These are phyloP conservation scores for Solanum bulbocastanum DNA, from an alignment of 257 asterid genomes.

Conservation along the genomic window DNA sequence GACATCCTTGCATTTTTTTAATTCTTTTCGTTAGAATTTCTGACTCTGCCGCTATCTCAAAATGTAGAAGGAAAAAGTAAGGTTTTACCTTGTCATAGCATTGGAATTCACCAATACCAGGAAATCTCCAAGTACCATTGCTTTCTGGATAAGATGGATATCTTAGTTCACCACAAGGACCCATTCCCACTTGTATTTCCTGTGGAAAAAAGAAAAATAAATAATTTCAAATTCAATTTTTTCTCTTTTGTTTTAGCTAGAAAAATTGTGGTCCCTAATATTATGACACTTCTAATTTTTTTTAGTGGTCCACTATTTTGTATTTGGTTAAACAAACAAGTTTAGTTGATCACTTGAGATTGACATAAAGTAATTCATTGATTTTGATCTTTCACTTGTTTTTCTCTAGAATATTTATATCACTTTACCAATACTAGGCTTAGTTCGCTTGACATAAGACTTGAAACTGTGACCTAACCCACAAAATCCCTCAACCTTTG, in stretches of 20 bases:
- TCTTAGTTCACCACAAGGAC: slow-evolving; percentile 96
- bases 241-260: background rate
- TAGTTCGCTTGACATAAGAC: background rate
- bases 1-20: background rate
- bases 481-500: background rate
- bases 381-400: background rate
- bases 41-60: background rate
- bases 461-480: background rate
- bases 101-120: slow-evolving; percentile 91
- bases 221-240: background rate
- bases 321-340: background rate
- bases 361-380: background rate
- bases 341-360: background rate
- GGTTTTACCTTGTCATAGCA: slow-evolving; percentile 70
- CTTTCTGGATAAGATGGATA: slow-evolving; percentile 94
- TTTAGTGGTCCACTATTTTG: background rate
- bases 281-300: background rate
- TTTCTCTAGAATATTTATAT: background rate
- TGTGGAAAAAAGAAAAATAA: slow-evolving; percentile 16
- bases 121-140: slow-evolving; percentile 88
- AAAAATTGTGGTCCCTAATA: background rate
- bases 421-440: background rate
- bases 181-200: slow-evolving; percentile 96
- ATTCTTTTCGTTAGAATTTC: background rate
- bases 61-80: background rate